Evolutionary conservation across 2,329 filamentous ascomycete species (phyloP), one percentile per base, ranked within the genome.

Genomic region (Claviceps paspali): DNA sequence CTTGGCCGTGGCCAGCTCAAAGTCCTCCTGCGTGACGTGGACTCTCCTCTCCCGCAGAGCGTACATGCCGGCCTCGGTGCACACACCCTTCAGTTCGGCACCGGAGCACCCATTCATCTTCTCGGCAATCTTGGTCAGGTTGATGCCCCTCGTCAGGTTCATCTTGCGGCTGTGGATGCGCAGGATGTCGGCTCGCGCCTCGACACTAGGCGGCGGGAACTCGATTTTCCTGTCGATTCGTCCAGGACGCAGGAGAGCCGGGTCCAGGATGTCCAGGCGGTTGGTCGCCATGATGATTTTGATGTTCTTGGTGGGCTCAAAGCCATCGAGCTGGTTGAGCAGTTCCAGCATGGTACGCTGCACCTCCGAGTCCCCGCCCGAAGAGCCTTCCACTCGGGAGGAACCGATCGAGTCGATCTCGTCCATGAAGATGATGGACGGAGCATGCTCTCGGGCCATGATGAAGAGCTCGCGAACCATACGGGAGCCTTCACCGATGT

Each of bases 231-330:
- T 75, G 68, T 98, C 91, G 60, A 98, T 96, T 52, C 91, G 83
- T 36, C 91, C 91, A n/a, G 91, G 91, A 50, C 91, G 80, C 48
- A 98, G 70, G 31, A 98, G 73, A 2, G 91, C 91, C 2, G 91
- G 91, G 58, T 98, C 91, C 33, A 98, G 75, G 46, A 98, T 96
- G 52, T 98, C 91, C 45, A 98, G 74, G 57, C 91, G 83, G 63
- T 98, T 98, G 34, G 91, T 98, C 38, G 91, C 91, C 88, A 98
- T 98, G 65, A 98, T 93, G 59, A 98, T 85, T 64, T 98, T 98
- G 76, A 98, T 98, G 64, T 96, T 96, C 70, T 98, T 98, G 33
- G 88, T 96, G 5, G 91, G 91, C 63, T 96, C 91, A 62, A 98
- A 98, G 35, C 91, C 91, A 56, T 98, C 91, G 42, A 98, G 75